Evolutionary conservation across 2,329 filamentous ascomycete species (phyloP).

Genomic region (Atkinsonella hypoxylon): DNA sequence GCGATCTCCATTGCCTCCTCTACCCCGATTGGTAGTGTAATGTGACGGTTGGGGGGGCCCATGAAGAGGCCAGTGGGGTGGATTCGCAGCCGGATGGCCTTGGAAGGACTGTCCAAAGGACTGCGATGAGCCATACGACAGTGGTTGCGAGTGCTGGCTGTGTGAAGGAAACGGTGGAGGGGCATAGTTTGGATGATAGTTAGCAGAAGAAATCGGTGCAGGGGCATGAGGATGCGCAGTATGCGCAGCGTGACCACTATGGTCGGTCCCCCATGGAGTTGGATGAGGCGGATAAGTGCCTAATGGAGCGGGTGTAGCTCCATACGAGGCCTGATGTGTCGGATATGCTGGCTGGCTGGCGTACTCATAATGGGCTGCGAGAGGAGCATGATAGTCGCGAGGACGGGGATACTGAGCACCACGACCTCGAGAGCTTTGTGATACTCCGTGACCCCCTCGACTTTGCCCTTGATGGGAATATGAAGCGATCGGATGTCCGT

Average conservation of each 20-base stretch:
- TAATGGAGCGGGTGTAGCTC: slow-evolving; percentile 23
- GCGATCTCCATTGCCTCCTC: slow-evolving; percentile 35
- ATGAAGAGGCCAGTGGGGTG: slow-evolving; percentile 14
- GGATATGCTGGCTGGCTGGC: slow-evolving; percentile 24
- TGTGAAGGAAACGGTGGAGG: slow-evolving; percentile 36
- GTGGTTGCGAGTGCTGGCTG: slow-evolving; percentile 31
- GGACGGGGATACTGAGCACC: slow-evolving; percentile 26
- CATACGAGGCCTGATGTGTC: slow-evolving; percentile 18
- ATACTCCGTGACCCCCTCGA: slow-evolving; percentile 27
- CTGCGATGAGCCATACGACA: slow-evolving; percentile 29
- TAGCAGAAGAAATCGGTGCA: slow-evolving; percentile 36
- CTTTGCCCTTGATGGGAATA: slow-evolving; percentile 27
- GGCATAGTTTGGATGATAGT: slow-evolving; percentile 48
- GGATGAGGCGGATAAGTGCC: slow-evolving; percentile 25
- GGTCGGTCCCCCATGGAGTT: slow-evolving; percentile 31
- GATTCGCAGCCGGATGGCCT: slow-evolving; percentile 16
- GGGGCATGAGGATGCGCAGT: slow-evolving; percentile 33
- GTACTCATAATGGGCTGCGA: slow-evolving; percentile 32
- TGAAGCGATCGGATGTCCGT: slow-evolving; percentile 25
- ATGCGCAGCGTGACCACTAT: slow-evolving; percentile 22
- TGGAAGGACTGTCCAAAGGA: slow-evolving; percentile 25
- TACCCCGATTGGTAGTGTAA: slow-evolving; percentile 31
- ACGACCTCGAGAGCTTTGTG: slow-evolving; percentile 24
- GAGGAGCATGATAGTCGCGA: slow-evolving; percentile 28
- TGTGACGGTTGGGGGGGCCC: slow-evolving; percentile 19